Percentiles rank a stretch among this genome's conserved stretches.
These are phyloP conservation scores for Pneumocystis murina DNA, from an alignment of 1,139 yeast species.

Conservation along the genomic window DNA sequence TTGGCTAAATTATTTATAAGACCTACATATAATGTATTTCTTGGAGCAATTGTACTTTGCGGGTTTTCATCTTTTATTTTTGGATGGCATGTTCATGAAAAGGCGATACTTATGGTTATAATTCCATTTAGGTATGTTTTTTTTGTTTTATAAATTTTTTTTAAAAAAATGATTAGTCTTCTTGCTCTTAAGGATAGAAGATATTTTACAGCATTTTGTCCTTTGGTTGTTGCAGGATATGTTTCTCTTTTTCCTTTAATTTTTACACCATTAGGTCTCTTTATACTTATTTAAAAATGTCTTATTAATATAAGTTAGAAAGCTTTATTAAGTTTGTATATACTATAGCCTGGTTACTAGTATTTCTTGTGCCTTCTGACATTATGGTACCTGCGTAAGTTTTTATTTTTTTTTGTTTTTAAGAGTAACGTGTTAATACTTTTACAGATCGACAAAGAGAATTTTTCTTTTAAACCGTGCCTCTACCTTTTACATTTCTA, in stretches of 20 bases:
- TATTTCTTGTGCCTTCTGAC: conserved; percentile 55
- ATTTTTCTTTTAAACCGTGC: conserved; percentile 57
- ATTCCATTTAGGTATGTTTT: conserved; percentile 53
- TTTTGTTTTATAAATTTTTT: not conserved
- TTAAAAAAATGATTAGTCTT: conserved; percentile 21
- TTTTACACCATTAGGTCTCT: conserved; percentile 41
- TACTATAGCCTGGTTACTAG: conserved; percentile 72
- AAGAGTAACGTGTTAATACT: conserved; percentile 18
- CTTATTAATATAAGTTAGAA: conserved; percentile 27
- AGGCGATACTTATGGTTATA: conserved; percentile 79
- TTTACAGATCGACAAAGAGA: conserved; percentile 27
- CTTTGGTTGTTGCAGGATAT: conserved; percentile 68
- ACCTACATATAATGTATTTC: conserved; percentile 55
- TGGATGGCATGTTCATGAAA: conserved; percentile 99
- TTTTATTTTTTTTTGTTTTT: conserved; percentile 56
- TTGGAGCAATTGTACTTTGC: conserved; percentile 76
- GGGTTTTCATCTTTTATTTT: conserved; percentile 83
- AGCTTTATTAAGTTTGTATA: conserved; percentile 63
- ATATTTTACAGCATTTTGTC: conserved; percentile 38
- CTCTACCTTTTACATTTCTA: conserved; percentile 50
- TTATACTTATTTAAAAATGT: not conserved
- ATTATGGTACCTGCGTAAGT: conserved; percentile 17
- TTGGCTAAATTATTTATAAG: conserved; percentile 57
- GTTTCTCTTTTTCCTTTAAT: conserved; percentile 79
- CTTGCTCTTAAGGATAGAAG: conserved; percentile 59